A percentile compares a stretch with the other conserved stretches of the same genome.
Evolutionary conservation across 352 stramenopile species (phyloP).

Genomic region (Bremia lactucae): DNA sequence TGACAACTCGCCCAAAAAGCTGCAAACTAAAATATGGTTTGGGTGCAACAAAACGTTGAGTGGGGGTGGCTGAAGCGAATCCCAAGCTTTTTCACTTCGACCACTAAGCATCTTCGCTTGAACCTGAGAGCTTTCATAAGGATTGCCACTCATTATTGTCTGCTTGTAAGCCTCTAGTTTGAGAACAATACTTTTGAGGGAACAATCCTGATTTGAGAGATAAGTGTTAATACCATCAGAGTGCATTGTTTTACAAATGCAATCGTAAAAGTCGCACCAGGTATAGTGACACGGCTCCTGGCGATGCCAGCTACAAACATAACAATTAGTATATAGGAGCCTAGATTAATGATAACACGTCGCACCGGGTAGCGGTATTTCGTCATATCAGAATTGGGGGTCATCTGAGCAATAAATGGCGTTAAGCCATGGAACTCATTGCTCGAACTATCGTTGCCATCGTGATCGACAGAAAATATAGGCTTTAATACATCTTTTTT

Average conservation of each 20-base stretch:
- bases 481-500: conserved; percentile 47
- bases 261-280: conserved; percentile 19
- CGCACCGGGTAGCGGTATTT: conserved; percentile 22
- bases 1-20: conserved; percentile 71
- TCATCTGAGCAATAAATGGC: conserved; percentile 36
- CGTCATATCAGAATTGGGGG: conserved; percentile 27
- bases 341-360: too few species aligned
- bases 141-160: conserved; percentile 25
- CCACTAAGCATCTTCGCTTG: conserved; percentile 11
- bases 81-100: conserved; percentile 8
- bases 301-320: conserved; percentile 19
- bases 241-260: neutral
- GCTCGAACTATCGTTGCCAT: conserved; percentile 18
- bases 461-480: conserved; percentile 13
- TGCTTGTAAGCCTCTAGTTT: conserved; percentile 28
- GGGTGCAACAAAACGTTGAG: conserved; percentile 52
- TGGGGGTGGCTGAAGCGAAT: conserved; percentile 37
- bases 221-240: neutral
- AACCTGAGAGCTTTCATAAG: conserved; percentile 31
- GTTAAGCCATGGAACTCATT: conserved; percentile 40
- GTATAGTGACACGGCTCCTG: conserved; percentile 33
- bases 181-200: conserved; percentile 45
- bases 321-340: too few species aligned
- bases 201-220: conserved; percentile 36
- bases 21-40: conserved; percentile 72